Evolutionary conservation across 495 filamentous ascomycete genomes (phyloP).

Genomic region (Lophium mytilinum): DNA sequence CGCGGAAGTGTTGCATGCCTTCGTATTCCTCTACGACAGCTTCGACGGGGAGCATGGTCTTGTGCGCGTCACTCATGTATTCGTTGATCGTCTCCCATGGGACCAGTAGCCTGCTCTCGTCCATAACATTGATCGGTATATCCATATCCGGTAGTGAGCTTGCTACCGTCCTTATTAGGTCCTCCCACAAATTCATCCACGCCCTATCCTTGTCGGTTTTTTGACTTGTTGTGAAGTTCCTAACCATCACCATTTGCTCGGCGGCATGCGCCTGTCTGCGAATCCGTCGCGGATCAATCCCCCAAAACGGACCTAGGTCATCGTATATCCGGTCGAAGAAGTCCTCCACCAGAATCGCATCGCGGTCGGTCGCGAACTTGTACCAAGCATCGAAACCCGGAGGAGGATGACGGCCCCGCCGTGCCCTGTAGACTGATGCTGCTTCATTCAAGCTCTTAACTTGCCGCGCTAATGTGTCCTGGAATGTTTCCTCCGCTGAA

Average conservation of each 20-base stretch:
- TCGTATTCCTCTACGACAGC: slow-evolving; percentile 4
- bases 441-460: slow-evolving; percentile 24
- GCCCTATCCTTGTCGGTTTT: slow-evolving; percentile 7
- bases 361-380: slow-evolving; percentile 24
- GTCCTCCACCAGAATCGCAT: slow-evolving; percentile 28
- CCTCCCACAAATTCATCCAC: slow-evolving; percentile 26
- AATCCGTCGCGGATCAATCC: slow-evolving; percentile 22
- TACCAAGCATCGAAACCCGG: slow-evolving; percentile 35
- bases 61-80: slow-evolving; percentile 8
- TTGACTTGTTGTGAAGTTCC: slow-evolving; percentile 23
- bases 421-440: slow-evolving; percentile 26
- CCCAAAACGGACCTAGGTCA: slow-evolving; percentile 34
- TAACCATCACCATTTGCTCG: slow-evolving; percentile 18
- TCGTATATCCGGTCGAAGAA: slow-evolving; percentile 37
- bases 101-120: slow-evolving; percentile 30
- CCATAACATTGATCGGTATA: slow-evolving; percentile 30
- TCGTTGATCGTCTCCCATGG: slow-evolving; percentile 32
- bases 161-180: slow-evolving; percentile 17
- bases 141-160: slow-evolving; percentile 32
- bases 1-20: slow-evolving; percentile 8
- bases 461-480: slow-evolving; percentile 15
- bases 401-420: slow-evolving; percentile 31
- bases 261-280: slow-evolving; percentile 18
- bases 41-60: background rate
- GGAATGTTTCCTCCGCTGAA: slow-evolving; percentile 14